phyloP scores from a whole-genome alignment of 768 basidiomycete species.

The Phallus indusiatus region DNA sequence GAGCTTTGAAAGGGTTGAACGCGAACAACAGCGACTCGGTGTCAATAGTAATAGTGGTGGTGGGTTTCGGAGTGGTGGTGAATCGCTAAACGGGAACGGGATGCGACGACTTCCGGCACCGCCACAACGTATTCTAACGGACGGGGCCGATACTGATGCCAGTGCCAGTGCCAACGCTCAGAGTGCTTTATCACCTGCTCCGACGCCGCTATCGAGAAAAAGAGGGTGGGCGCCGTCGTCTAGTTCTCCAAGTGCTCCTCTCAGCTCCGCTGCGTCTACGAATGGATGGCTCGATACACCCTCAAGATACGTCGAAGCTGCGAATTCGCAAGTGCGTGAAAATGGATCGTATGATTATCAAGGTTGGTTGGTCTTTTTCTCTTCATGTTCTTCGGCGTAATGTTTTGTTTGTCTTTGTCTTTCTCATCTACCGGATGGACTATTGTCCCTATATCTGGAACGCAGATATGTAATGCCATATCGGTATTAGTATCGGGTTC shows the following conservation, averaged over 20 bases:
- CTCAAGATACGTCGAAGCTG: conserved; percentile 42
- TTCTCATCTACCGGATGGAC: too few species aligned
- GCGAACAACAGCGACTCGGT: background rate
- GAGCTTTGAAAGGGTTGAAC: background rate
- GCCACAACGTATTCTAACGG: conserved; percentile 14
- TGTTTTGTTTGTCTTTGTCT: too few species aligned
- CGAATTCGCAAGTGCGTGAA: background rate
- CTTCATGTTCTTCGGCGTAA: background rate
- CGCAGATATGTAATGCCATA: too few species aligned
- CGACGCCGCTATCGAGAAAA: conserved; percentile 39
- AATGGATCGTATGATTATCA: conserved; percentile 21
- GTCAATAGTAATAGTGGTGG: background rate
- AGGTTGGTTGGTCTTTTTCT: conserved; percentile 16
- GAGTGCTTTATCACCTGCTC: conserved; percentile 17
- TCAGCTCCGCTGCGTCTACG: conserved; percentile 43
- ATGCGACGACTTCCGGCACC: conserved; percentile 2
- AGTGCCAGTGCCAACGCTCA: too few species aligned
- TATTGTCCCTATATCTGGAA: too few species aligned
- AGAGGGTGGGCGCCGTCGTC: conserved; percentile 66
- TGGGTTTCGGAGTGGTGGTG: background rate
- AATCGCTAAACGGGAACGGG: background rate
- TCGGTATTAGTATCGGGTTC: too few species aligned
- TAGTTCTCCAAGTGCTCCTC: conserved; percentile 44
- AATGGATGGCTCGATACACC: conserved; percentile 64
- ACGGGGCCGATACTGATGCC: background rate